Conservation (phyloP, 805 yeast genomes). For the Zygoascus tannicola region DNA sequence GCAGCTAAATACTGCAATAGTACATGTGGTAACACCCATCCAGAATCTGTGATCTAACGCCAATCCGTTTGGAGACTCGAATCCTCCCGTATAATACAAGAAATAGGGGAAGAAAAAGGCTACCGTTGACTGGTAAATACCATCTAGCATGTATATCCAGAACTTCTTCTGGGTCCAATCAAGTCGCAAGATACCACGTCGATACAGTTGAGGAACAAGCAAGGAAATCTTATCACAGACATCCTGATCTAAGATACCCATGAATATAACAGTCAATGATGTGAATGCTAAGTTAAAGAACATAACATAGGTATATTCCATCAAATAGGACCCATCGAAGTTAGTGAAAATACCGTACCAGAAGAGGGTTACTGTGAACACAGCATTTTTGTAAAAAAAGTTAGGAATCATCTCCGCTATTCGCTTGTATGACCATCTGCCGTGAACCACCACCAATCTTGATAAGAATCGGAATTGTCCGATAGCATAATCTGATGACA, state of each 20-base stretch:
- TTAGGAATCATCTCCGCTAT: slow-evolving; percentile 73
- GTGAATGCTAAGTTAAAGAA: slow-evolving; percentile 77
- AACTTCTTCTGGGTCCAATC: slow-evolving; percentile 59
- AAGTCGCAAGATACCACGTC: slow-evolving; percentile 55
- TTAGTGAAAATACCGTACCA: slow-evolving; percentile 67
- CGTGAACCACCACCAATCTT: slow-evolving; percentile 63
- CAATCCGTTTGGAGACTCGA: slow-evolving; percentile 39
- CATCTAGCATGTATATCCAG: slow-evolving; percentile 57
- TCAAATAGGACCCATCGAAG: slow-evolving; percentile 70
- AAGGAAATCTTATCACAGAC: slow-evolving; percentile 58
- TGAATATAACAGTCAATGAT: slow-evolving; percentile 64
- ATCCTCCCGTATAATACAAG: slow-evolving; percentile 37
- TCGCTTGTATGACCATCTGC: slow-evolving; percentile 72
- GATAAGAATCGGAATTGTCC: slow-evolving; percentile 69
- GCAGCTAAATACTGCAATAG: slow-evolving; percentile 54
- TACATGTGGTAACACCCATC: slow-evolving; percentile 56
- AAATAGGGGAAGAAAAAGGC: slow-evolving; percentile 65
- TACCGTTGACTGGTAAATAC: slow-evolving; percentile 62
- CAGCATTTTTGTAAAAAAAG: slow-evolving; percentile 69
- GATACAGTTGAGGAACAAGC: slow-evolving; percentile 61
- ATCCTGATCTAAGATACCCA: slow-evolving; percentile 73
- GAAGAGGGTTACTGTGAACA: slow-evolving; percentile 64
- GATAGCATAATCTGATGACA: slow-evolving; percentile 77
- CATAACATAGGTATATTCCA: slow-evolving; percentile 70
- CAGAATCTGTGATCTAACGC: slow-evolving; percentile 58